Percentiles rank a stretch among this genome's conserved stretches.
Conservation (phyloP, 2,329 filamentous ascomycete species). For the Paraconiothyrium brasiliense region DNA sequence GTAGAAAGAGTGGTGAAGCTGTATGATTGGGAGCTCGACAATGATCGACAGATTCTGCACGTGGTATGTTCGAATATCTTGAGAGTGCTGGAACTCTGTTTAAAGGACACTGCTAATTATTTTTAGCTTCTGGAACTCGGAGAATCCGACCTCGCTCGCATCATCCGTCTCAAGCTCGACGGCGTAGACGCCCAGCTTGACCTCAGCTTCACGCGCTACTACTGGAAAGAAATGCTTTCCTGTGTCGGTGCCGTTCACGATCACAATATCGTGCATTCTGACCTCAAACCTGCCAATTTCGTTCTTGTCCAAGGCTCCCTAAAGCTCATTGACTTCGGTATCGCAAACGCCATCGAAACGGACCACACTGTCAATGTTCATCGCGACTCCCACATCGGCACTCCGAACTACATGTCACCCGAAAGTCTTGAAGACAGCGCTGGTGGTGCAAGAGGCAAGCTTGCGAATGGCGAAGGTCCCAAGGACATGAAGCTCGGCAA, state of each 20-base stretch:
- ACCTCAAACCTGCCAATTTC: conserved; percentile 97
- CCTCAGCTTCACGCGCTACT: conserved; percentile 90
- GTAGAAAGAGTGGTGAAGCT: conserved; percentile 91
- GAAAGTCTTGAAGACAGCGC: conserved; percentile 92
- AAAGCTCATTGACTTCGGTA: conserved; percentile 98
- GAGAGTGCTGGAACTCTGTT: not conserved
- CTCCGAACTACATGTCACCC: conserved; percentile 98
- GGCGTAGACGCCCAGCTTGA: conserved; percentile 75
- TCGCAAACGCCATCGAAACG: conserved; percentile 94
- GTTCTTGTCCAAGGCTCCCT: conserved; percentile 88
- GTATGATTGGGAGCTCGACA: conserved; percentile 92
- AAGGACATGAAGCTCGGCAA: conserved; percentile 97
- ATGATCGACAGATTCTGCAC: conserved; percentile 86
- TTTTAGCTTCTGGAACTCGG: conserved; percentile 92
- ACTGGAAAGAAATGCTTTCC: conserved; percentile 99
- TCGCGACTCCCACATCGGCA: conserved; percentile 92
- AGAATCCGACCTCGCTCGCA: conserved; percentile 88
- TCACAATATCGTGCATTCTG: conserved; percentile 92
- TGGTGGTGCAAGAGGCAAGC: conserved; percentile 59
- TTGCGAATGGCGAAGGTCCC: conserved; percentile 47
- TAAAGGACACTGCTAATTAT: not conserved
- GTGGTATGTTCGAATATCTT: conserved; percentile 67
- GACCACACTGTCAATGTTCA: conserved; percentile 98
- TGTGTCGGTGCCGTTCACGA: conserved; percentile 90
- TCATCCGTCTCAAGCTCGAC: conserved; percentile 75